A percentile compares a stretch with the other conserved stretches of the same genome.
phyloP scores from a whole-genome alignment of 495 filamentous ascomycete genomes.

The Tetracladium marchalianum region DNA sequence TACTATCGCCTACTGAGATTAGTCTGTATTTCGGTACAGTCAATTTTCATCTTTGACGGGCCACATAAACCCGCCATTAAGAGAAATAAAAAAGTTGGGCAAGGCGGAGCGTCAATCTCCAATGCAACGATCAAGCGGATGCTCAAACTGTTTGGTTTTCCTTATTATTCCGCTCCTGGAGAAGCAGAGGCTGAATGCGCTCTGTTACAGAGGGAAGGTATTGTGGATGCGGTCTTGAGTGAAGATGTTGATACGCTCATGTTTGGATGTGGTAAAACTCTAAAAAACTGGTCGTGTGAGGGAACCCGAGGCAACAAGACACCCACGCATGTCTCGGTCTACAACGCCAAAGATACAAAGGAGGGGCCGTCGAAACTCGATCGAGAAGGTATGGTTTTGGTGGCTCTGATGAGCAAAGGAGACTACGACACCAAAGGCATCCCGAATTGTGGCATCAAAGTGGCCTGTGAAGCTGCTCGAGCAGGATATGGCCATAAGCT shows the following conservation, averaged over 20 bases:
- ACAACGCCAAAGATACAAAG: constrained; percentile 46
- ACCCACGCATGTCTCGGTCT: constrained; percentile 81
- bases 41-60: constrained; percentile 95
- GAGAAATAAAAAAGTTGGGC: constrained; percentile 55
- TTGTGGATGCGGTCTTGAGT: constrained; percentile 92
- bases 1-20: constrained; percentile 88
- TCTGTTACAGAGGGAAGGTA: constrained; percentile 65
- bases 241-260: constrained; percentile 98
- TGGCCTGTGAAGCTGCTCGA: constrained; percentile 80
- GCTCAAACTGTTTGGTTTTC: constrained; percentile 76
- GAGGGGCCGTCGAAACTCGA: constrained; percentile 48
- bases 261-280: constrained; percentile 75
- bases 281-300: constrained; percentile 81
- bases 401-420: constrained; percentile 92
- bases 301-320: constrained; percentile 46
- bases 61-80: constrained; percentile 86
- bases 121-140: constrained; percentile 65
- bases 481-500: constrained; percentile 80
- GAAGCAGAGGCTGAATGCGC: constrained; percentile 98
- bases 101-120: constrained; percentile 31
- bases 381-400: constrained; percentile 82
- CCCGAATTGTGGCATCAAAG: constrained; percentile 74
- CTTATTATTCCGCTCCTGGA: constrained; percentile 78
- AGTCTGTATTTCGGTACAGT: constrained; percentile 67
- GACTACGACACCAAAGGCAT: constrained; percentile 91